Evolutionary conservation across 257 asterid species (phyloP).

Genomic region (Marsdenia floribunda): DNA sequence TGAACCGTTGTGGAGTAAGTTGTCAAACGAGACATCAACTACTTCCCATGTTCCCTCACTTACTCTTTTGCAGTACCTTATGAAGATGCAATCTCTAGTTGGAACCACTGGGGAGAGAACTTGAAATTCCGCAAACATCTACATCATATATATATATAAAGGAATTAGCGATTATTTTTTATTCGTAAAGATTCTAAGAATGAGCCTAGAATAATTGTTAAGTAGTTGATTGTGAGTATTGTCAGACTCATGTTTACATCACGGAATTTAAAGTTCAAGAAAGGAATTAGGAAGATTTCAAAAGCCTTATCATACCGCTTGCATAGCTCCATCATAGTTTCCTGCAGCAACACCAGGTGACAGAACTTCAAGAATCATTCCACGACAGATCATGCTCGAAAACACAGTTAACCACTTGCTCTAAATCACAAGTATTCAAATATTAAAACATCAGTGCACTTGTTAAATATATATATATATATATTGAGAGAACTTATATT

Average conservation of each 20-base stretch:
- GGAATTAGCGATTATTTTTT: background rate
- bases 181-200: too few species aligned
- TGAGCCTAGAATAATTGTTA: too few species aligned
- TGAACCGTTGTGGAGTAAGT: background rate
- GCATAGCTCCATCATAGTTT: background rate
- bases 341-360: background rate
- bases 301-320: background rate
- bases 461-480: too few species aligned
- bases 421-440: background rate
- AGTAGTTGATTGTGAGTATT: too few species aligned
- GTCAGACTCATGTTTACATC: too few species aligned
- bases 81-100: conserved; percentile 37
- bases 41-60: conserved; percentile 41
- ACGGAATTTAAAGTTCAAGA: background rate
- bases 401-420: background rate
- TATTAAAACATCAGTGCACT: background rate
- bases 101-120: conserved; percentile 46
- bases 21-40: conserved; percentile 51
- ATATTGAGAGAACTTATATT: too few species aligned
- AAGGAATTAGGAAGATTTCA: background rate
- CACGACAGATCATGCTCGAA: background rate
- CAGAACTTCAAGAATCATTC: background rate
- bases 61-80: conserved; percentile 31
- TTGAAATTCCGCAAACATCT: conserved; percentile 54
- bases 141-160: background rate